Percentiles rank a stretch among this genome's conserved stretches.
These are phyloP conservation scores for Gynochthodes officinalis DNA, from an alignment of 257 asterid genomes.

Conservation along the genomic window DNA sequence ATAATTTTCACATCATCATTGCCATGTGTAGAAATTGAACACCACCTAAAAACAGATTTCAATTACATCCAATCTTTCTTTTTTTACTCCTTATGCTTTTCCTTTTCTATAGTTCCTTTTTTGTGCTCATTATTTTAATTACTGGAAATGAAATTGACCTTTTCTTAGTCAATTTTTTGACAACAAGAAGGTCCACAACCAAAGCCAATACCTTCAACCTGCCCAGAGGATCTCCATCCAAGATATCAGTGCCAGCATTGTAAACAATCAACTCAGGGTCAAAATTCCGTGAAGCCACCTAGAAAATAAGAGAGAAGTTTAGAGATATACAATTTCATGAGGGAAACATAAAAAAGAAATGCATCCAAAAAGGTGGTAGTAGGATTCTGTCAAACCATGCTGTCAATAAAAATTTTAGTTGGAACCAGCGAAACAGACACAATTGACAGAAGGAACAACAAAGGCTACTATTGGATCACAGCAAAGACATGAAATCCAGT, in stretches of 20 bases:
- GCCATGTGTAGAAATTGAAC: too few species aligned
- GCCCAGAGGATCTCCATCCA: constrained; percentile 95
- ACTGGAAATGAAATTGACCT: not conserved
- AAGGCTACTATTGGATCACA: not conserved
- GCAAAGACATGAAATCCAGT: not conserved
- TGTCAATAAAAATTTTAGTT: too few species aligned
- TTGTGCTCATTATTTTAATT: not conserved
- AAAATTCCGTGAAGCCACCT: constrained; percentile 68
- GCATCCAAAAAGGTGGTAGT: not conserved
- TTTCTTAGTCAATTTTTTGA: not conserved
- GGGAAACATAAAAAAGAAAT: not conserved
- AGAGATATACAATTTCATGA: not conserved
- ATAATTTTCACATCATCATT: too few species aligned
- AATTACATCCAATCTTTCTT: not conserved
- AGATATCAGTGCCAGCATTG: constrained; percentile 94
- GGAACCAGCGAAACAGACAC: too few species aligned
- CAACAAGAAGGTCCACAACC: not conserved
- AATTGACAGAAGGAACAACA: not conserved
- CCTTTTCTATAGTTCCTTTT: too few species aligned
- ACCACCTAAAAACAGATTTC: not conserved
- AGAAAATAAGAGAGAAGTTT: constrained; percentile 2
- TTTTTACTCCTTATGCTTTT: not conserved
- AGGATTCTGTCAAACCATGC: not conserved
- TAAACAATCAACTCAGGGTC: constrained; percentile 76
- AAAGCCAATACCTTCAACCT: constrained; percentile 58